Percentiles rank a stretch among this genome's conserved stretches.
phyloP scores from a whole-genome alignment of 2,329 filamentous ascomycete genomes.

The Byssochlamys sp. region DNA sequence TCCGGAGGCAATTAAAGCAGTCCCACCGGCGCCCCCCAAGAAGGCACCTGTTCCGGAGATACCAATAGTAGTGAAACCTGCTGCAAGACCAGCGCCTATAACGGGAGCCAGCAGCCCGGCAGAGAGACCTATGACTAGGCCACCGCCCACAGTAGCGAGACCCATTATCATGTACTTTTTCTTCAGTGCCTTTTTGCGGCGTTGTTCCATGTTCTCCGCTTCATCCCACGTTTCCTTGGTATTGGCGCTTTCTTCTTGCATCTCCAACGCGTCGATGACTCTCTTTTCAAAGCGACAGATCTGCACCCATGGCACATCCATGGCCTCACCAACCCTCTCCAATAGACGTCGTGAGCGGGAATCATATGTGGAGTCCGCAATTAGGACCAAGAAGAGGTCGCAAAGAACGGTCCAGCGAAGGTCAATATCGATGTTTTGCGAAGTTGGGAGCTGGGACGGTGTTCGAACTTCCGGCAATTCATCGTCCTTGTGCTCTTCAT shows the following conservation, averaged over 20 bases:
- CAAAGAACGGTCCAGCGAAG: slow-evolving; percentile 94
- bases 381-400: slow-evolving; percentile 87
- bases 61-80: slow-evolving; percentile 89
- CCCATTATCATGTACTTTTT: slow-evolving; percentile 90
- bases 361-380: slow-evolving; percentile 91
- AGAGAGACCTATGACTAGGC: slow-evolving; percentile 87
- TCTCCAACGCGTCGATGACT: slow-evolving; percentile 90
- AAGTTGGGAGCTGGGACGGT: slow-evolving; percentile 70
- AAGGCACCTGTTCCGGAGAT: slow-evolving; percentile 82
- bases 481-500: slow-evolving; percentile 54
- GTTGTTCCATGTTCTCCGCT: slow-evolving; percentile 78
- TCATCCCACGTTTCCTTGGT: slow-evolving; percentile 98
- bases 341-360: slow-evolving; percentile 74
- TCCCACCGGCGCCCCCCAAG: slow-evolving; percentile 80
- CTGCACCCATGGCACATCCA: slow-evolving; percentile 80
- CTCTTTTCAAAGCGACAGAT: slow-evolving; percentile 95
- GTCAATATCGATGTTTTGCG: slow-evolving; percentile 84
- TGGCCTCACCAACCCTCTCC: slow-evolving; percentile 68
- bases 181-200: slow-evolving; percentile 71
- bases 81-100: slow-evolving; percentile 85
- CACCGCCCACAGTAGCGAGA: slow-evolving; percentile 86
- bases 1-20: slow-evolving; percentile 83
- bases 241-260: slow-evolving; percentile 84
- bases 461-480: slow-evolving; percentile 70
- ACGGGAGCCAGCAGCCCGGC: slow-evolving; percentile 85